Base-by-base conservation (phyloP, 139 green algal genomes). In the Micractinium conductrix region DNA sequence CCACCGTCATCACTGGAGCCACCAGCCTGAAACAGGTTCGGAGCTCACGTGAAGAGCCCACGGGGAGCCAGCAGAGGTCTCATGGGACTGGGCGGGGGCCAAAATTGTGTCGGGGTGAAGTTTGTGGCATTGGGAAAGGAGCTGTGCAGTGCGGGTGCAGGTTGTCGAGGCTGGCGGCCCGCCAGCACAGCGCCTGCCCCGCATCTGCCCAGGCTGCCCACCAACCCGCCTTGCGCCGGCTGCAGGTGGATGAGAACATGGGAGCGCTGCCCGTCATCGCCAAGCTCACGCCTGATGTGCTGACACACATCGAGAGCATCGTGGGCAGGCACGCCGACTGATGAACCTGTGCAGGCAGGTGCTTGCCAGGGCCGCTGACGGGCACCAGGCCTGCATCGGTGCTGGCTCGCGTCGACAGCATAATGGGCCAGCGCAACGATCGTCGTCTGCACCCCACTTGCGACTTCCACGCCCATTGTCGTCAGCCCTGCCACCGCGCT, bases 201-300 rank as follows among this genome's bases (percentile, higher is more conserved):
- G 5, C 21, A 37, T 26, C 4, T 74, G 60, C 40, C 16, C 22
- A 3, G 24, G 7, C 26, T 60, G 14, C 63, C 22, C 26, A 74
- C 1, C 38, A 44, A 45, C 17, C 26, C 72, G 55, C 42, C 48
- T 44, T 40, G 60, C 4, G 21, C 38, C 44, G 14, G 4, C 21
- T 71, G 79, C 93, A 96, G 92, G 60, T 96, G 26, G 86, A 92
- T 53, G 94, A 97, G 48, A 97, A 97, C 82, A 83, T 98, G 87
- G 84, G 73, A 22, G 90, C 94, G 10, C 48, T 98, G 74, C 72
- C 87, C 30, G 75, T 96, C 12, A 24, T 97, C 30, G 80, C 84
- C 2, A 95, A 94, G 88, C 83, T 98, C 43, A 98, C 92, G 12
- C 37, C 68, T 4, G 84, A 89, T 1, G 50, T 90, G 26, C 44